Evolutionary conservation across 192 early-diverging fungal species (phyloP).

Genomic region (Podila epigama): DNA sequence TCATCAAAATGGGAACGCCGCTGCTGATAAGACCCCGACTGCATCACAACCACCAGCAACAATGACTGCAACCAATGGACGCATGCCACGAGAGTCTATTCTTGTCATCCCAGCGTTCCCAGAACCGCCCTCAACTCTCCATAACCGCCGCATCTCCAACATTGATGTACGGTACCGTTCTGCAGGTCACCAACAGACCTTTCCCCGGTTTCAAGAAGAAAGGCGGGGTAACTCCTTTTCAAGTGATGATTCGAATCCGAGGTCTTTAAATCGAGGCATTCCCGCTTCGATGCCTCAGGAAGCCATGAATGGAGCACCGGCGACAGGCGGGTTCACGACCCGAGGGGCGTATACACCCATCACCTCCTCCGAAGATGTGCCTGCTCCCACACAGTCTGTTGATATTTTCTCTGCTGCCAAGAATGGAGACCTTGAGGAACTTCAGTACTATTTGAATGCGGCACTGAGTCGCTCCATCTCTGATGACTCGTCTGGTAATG

Average conservation of each 20-base stretch:
- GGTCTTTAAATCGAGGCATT: not conserved
- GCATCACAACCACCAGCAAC: not conserved
- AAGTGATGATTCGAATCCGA: constrained; percentile 13
- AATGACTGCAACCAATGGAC: not conserved
- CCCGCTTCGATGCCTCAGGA: constrained; percentile 23
- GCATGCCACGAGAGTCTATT: constrained; percentile 5
- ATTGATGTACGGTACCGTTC: constrained; percentile 16
- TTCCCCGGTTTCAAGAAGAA: not conserved
- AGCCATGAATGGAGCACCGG: not conserved
- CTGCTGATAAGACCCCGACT: not conserved
- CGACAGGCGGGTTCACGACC: constrained; percentile 1
- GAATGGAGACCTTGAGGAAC: constrained; percentile 29
- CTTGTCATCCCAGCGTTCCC: constrained; percentile 32
- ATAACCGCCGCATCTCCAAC: constrained; percentile 43
- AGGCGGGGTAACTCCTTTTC: constrained; percentile 14
- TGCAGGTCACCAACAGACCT: not conserved
- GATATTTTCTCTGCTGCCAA: constrained; percentile 28
- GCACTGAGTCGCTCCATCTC: constrained; percentile 7
- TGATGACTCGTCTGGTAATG: not conserved
- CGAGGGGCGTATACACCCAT: constrained; percentile 28
- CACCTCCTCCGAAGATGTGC: constrained; percentile 28
- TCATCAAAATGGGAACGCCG: not conserved
- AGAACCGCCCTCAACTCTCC: constrained; percentile 35
- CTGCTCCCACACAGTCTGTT: constrained; percentile 8
- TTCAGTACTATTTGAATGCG: constrained; percentile 24